Base-by-base conservation (phyloP, 371 early-diverging fungal genomes). In the Mortierella sp. region DNA sequence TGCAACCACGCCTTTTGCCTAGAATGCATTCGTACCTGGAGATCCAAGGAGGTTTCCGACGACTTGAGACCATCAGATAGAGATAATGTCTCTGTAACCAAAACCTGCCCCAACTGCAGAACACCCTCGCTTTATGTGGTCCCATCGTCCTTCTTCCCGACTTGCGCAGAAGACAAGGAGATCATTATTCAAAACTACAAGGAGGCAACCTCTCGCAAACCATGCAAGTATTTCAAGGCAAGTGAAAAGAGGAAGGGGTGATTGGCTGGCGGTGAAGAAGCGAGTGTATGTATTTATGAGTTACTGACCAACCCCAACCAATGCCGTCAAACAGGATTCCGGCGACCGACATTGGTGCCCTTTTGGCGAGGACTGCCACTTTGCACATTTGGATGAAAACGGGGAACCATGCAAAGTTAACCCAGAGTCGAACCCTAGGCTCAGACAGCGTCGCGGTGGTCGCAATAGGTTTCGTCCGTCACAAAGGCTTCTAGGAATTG, bases 281-380 rank as follows among this genome's bases (percentile, higher is more conserved):
- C n/a, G n/a, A n/a, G n/a, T n/a, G n/a, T n/a, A n/a, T n/a, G n/a
- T n/a, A n/a, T n/a, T n/a, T n/a, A n/a, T n/a, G 39, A 39, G 8
- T 7, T 39, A 10, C 14, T 39, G 14, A 14, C 14, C 39, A 39
- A 39, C 39, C 10, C 14, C 39, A 39, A 39, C 10, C 39, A 39
- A 39, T 47, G 48, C 39, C 10, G 21, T 22, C 7, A 8, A 21
- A 24, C 4, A 67, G 57, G 64, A 57, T 14, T 73, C 79, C 0
- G 61, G 62, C 41, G 60, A 63, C 12, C 73, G 63, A 22, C 78
- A 65, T 28, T 67, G 67, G 63, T 82, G 82, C 40, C 80, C 66
- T 19, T 82, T 78, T 50, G 83, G 79, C 16, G 73, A 83, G 34
- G 79, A 67, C 14, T 83, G 83, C 60, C 67, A 81, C 24, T 83